Percentiles rank a stretch among this genome's conserved stretches.
phyloP scores from a whole-genome alignment of 2,329 filamentous ascomycete species.

The Colletotrichum siamense region DNA sequence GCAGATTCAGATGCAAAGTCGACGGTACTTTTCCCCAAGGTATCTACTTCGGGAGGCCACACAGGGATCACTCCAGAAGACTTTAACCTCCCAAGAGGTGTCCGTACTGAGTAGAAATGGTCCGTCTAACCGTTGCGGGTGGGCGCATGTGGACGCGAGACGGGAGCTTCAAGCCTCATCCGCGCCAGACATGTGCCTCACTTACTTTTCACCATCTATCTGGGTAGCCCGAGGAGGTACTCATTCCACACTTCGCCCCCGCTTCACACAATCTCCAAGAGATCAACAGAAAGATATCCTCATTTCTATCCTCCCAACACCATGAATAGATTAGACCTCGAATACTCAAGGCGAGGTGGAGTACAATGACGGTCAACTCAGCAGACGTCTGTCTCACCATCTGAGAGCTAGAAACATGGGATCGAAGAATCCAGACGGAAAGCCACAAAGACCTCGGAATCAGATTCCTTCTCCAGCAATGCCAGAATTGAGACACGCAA shows the following conservation, averaged over 20 bases:
- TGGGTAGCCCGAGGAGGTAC: background rate
- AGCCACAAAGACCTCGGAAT: background rate
- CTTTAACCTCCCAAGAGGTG: background rate
- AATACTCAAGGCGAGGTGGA: background rate
- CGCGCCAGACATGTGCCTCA: background rate
- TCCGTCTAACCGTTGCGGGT: background rate
- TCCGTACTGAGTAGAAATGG: background rate
- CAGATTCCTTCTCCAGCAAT: background rate
- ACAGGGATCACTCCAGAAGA: background rate
- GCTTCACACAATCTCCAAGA: background rate
- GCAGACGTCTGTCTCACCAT: constrained; percentile 17
- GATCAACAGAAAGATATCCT: background rate
- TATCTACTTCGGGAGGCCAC: background rate
- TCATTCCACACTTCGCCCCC: background rate
- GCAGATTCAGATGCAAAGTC: background rate
- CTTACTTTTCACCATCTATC: background rate
- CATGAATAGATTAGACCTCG: background rate
- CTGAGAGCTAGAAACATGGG: constrained; percentile 8
- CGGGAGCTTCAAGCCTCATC: background rate
- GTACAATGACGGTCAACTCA: background rate
- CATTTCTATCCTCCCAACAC: background rate
- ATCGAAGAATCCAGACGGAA: background rate
- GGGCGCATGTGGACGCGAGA: background rate
- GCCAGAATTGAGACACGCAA: background rate
- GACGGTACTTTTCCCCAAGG: background rate